phyloP scores from a whole-genome alignment of 768 basidiomycete species.

The Leccinum arenicola region DNA sequence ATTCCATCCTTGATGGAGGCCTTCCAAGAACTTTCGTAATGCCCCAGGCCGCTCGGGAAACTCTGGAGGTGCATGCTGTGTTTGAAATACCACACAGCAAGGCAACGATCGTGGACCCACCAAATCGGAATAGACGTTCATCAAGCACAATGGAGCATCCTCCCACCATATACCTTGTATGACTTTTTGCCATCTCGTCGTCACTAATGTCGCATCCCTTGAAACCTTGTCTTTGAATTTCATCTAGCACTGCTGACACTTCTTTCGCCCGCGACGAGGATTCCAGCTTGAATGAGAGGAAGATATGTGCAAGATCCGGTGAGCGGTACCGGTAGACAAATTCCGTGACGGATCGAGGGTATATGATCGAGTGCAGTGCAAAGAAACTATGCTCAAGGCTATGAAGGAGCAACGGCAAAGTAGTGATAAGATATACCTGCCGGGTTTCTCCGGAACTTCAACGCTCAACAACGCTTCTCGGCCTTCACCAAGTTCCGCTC shows the following conservation, averaged over 20 bases:
- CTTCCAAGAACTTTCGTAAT: constrained; percentile 83
- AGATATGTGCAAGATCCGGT: constrained; percentile 73
- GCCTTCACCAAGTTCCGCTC: constrained; percentile 95
- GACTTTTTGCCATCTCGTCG: constrained; percentile 93
- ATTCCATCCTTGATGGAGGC: constrained; percentile 85
- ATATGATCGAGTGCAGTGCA: constrained; percentile 79
- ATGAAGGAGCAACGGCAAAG: neutral
- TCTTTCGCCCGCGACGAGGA: constrained; percentile 52
- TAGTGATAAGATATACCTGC: constrained; percentile 55
- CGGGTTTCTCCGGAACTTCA: constrained; percentile 90
- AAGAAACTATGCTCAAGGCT: constrained; percentile 61
- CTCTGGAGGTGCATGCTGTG: constrained; percentile 45
- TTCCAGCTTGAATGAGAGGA: constrained; percentile 86
- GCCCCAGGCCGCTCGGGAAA: constrained; percentile 96
- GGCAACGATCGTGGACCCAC: constrained; percentile 43
- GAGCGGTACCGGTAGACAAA: constrained; percentile 91
- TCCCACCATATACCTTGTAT: constrained; percentile 93
- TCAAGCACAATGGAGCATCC: constrained; percentile 73
- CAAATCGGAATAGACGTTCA: constrained; percentile 91
- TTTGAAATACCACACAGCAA: constrained; percentile 2
- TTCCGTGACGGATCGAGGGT: constrained; percentile 91
- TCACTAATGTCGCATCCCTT: constrained; percentile 87
- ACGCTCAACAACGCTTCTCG: constrained; percentile 91
- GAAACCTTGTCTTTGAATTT: constrained; percentile 71
- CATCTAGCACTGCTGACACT: constrained; percentile 58